A percentile compares a stretch with the other conserved stretches of the same genome.
Conservation (phyloP, 2,329 filamentous ascomycete genomes). For the Colletotrichum cuscutae region DNA sequence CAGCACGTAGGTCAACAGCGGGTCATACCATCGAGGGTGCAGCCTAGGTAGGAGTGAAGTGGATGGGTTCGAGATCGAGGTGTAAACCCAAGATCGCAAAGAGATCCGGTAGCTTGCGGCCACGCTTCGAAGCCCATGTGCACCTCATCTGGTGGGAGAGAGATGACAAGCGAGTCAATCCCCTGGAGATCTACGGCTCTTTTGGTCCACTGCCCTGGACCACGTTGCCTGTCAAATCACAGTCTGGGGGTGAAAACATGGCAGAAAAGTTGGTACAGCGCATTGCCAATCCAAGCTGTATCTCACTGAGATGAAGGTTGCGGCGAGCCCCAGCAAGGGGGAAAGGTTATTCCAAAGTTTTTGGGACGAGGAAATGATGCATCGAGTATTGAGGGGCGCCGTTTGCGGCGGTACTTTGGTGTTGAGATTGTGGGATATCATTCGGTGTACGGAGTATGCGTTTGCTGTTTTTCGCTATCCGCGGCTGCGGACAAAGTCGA, state of each 20-base stretch:
- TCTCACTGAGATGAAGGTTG: background rate
- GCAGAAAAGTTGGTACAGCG: background rate
- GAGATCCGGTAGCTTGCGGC: constrained; percentile 12
- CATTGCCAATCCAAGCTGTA: background rate
- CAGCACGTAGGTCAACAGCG: constrained; percentile 8
- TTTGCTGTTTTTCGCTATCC: constrained; percentile 13
- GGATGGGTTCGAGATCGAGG: constrained; percentile 11
- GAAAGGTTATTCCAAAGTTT: background rate
- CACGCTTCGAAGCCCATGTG: constrained; percentile 7
- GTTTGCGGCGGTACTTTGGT: constrained; percentile 6
- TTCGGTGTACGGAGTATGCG: background rate
- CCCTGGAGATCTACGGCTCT: constrained; percentile 14
- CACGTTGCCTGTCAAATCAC: background rate
- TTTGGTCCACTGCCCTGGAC: constrained; percentile 19
- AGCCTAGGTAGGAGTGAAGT: background rate
- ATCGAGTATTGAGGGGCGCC: background rate
- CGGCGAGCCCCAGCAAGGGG: background rate
- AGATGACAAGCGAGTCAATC: constrained; percentile 13
- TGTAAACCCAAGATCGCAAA: constrained; percentile 12
- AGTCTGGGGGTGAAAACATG: constrained; percentile 3
- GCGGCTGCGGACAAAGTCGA: constrained; percentile 1
- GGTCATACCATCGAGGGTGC: background rate
- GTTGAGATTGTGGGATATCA: background rate
- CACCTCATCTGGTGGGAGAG: background rate
- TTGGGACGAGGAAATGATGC: background rate